Evolutionary conservation across 768 basidiomycete species (phyloP), one percentile per base, ranked within the genome.

Genomic region (Collybiopsis confluens): DNA sequence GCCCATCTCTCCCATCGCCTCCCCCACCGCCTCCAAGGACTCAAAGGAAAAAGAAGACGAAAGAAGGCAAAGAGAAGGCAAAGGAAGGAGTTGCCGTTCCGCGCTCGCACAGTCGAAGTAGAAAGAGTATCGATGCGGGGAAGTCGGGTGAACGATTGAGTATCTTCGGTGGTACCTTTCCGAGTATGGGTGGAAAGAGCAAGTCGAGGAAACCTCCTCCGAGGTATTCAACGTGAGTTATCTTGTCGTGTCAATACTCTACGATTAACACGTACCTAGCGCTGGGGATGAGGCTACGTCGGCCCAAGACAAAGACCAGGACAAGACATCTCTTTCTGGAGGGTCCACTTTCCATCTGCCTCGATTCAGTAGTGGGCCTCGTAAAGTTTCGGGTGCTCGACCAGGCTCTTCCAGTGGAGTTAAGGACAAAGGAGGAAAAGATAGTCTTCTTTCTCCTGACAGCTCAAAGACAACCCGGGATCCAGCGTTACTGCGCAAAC

Each of bases 131-230:
- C 15, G 86, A 88, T 48, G 71, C 60, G 9, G 58, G 68, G 2
- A 75, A 74, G 51, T 63, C 65, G 11, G 62, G 71, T 3, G 86
- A 89, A 38, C 73, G 90, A n/a, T 66, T 90, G 56, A 93, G 92
- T 62, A 83, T 96, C 61, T 96, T 97, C 62, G 90, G 89, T 13
- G 78, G 75, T 18, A 68, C 82, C 2, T 83, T 91, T 56, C 69
- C 72, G 10, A 33, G 30, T 33, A 33, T 33, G 30, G 78, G 81
- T 1, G 72, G 83, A 4, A 62, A 90, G 51, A 81, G 83, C 26
- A 87, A 86, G 65, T 70, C 73, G 37, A 72, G 93, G 59, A 95
- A 97, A 65, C 93, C 93, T 0, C 78, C 92, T 0, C 92, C 91
- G 16, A 80, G 80, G 67, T 84, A 83, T 59, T 80, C 83, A 21